phyloP scores from a whole-genome alignment of 257 asterid species.

The Petrea volubilis region DNA sequence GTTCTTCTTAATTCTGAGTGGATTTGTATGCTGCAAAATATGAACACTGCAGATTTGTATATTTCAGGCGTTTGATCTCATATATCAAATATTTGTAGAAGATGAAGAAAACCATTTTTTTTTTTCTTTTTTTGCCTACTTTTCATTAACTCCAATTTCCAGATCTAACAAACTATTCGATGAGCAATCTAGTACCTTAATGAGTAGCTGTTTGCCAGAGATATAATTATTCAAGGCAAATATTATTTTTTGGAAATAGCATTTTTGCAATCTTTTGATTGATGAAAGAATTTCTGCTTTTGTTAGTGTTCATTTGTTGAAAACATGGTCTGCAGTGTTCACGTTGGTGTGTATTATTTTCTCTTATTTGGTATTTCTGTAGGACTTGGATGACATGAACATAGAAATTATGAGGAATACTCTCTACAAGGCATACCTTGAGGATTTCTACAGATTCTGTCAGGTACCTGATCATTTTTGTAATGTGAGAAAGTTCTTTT shows the following conservation, averaged over 20 bases:
- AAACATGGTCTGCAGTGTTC: background rate
- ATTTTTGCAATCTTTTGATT: background rate
- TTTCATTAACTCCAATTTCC: background rate
- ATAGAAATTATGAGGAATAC: constrained; percentile 96
- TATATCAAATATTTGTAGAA: background rate
- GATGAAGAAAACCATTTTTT: background rate
- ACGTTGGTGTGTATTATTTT: background rate
- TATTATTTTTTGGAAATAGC: background rate
- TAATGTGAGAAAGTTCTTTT: constrained; percentile 5
- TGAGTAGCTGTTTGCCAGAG: background rate
- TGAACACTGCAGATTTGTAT: constrained; percentile 1
- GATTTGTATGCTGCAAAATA: constrained; percentile 9
- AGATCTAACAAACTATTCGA: background rate
- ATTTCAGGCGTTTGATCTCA: constrained; percentile 4
- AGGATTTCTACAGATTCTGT: constrained; percentile 86
- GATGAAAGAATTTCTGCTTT: background rate
- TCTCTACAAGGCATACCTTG: constrained; percentile 92
- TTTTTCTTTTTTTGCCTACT: background rate
- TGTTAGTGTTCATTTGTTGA: background rate
- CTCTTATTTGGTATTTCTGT: constrained; percentile 19
- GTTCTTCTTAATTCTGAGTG: background rate
- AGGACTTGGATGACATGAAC: constrained; percentile 98
- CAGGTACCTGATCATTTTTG: constrained; percentile 44
- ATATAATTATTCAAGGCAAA: background rate
- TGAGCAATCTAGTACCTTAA: background rate